A percentile compares a stretch with the other conserved stretches of the same genome.
These are phyloP conservation scores for Cenchrus purpureus DNA, from an alignment of 176 grass and related monocot genomes.

Conservation along the genomic window DNA sequence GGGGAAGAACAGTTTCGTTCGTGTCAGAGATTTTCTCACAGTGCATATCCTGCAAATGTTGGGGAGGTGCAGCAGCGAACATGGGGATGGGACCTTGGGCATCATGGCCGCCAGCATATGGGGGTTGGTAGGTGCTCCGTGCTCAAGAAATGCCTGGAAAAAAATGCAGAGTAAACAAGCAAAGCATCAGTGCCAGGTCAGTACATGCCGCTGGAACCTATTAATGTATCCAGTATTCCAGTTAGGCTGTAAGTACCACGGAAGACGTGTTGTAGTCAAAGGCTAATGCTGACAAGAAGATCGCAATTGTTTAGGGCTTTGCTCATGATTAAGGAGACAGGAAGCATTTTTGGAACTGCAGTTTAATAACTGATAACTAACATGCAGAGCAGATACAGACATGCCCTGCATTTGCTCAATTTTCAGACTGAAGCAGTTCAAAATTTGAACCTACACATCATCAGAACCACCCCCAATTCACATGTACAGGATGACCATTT, in stretches of 20 bases:
- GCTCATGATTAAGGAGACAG: constrained; percentile 33
- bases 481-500: neutral
- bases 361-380: constrained; percentile 17
- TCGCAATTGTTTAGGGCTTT: constrained; percentile 10
- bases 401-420: constrained; percentile 14
- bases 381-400: constrained; percentile 18
- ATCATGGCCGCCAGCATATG: constrained; percentile 69
- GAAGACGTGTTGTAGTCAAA: constrained; percentile 38
- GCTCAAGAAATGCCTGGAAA: constrained; percentile 85
- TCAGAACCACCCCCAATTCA: neutral
- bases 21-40: constrained; percentile 16
- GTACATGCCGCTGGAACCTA: constrained; percentile 27
- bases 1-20: neutral
- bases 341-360: constrained; percentile 26
- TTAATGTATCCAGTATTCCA: constrained; percentile 21
- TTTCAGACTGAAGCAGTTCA: neutral
- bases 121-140: constrained; percentile 69
- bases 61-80: neutral
- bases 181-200: constrained; percentile 13
- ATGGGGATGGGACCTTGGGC: constrained; percentile 58
- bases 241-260: constrained; percentile 28
- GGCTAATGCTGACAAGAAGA: constrained; percentile 35
- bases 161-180: constrained; percentile 35
- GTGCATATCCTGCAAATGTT: neutral
- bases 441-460: neutral